Evolutionary conservation across 371 early-diverging fungal species (phyloP).

Genomic region (Circinella minor): DNA sequence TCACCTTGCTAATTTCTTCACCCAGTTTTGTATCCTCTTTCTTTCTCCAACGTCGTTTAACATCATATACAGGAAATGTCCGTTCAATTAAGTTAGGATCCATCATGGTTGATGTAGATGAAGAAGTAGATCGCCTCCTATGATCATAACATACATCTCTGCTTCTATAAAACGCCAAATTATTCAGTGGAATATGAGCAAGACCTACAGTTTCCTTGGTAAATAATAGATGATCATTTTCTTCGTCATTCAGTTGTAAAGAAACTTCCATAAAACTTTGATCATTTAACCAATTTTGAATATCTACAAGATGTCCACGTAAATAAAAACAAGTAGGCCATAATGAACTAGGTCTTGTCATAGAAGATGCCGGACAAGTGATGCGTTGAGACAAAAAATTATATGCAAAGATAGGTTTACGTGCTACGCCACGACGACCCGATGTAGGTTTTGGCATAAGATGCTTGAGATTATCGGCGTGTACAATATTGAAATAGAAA

Average conservation of each 20-base stretch:
- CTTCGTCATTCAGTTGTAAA: conserved; percentile 27
- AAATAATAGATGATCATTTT: conserved; percentile 11
- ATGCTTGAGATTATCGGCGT: conserved; percentile 38
- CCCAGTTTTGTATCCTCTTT: conserved; percentile 18
- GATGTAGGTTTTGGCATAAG: conserved; percentile 20
- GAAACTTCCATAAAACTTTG: conserved; percentile 23
- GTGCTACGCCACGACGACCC: conserved; percentile 23
- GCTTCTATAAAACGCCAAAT: conserved; percentile 26
- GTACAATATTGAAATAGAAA: conserved; percentile 42
- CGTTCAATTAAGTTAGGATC: conserved; percentile 32
- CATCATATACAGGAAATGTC: conserved; percentile 31
- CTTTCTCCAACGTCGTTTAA: conserved; percentile 16
- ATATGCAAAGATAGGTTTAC: conserved; percentile 40
- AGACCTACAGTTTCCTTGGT: conserved; percentile 38
- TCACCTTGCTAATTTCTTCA: conserved; percentile 39
- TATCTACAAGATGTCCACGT: conserved; percentile 42
- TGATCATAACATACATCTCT: conserved; percentile 14
- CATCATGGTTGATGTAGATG: neutral
- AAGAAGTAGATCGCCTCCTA: conserved; percentile 9
- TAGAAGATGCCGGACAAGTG: conserved; percentile 39
- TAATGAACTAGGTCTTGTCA: conserved; percentile 14
- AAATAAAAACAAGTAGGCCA: conserved; percentile 38
- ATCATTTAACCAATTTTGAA: conserved; percentile 45
- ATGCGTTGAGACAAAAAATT: conserved; percentile 35
- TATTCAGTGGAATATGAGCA: conserved; percentile 28